These are phyloP conservation scores for Saturnispora halmiae DNA, from an alignment of 805 yeast species.

Conservation along the genomic window DNA sequence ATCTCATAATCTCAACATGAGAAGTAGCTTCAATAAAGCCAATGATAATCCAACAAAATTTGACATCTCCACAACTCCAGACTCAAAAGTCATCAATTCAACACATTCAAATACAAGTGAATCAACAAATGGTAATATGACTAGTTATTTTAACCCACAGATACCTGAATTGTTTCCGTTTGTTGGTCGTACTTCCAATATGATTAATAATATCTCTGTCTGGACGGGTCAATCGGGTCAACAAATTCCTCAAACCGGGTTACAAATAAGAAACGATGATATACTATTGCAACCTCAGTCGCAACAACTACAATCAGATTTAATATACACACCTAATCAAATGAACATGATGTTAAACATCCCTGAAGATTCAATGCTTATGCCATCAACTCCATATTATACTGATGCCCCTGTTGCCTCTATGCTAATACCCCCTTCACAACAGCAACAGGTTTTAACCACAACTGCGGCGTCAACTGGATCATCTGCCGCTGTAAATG, in stretches of 20 bases:
- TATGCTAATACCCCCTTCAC: background rate
- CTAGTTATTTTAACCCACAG: constrained; percentile 6
- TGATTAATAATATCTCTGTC: constrained; percentile 52
- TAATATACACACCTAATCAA: background rate
- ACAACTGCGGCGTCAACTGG: background rate
- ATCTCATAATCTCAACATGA: too few relatives aligned
- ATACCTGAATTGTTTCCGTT: constrained; percentile 28
- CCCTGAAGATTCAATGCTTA: constrained; percentile 2
- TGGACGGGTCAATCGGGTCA: constrained; percentile 48
- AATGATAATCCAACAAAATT: background rate
- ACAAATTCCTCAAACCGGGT: constrained; percentile 31
- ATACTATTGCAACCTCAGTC: background rate
- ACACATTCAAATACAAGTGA: constrained; percentile 4
- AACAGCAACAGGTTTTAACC: background rate
- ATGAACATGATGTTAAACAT: background rate
- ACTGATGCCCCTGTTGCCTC: background rate
- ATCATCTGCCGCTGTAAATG: background rate
- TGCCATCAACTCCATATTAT: constrained; percentile 6
- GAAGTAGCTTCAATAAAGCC: background rate
- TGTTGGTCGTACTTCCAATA: constrained; percentile 43
- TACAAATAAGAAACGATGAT: constrained; percentile 21
- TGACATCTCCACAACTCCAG: background rate
- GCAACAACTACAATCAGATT: background rate
- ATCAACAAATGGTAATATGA: constrained; percentile 3
- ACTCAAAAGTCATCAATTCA: background rate